Percentiles rank a stretch among this genome's conserved stretches.
Conservation (phyloP, 2,329 filamentous ascomycete genomes). For the Colletotrichum sp. region DNA sequence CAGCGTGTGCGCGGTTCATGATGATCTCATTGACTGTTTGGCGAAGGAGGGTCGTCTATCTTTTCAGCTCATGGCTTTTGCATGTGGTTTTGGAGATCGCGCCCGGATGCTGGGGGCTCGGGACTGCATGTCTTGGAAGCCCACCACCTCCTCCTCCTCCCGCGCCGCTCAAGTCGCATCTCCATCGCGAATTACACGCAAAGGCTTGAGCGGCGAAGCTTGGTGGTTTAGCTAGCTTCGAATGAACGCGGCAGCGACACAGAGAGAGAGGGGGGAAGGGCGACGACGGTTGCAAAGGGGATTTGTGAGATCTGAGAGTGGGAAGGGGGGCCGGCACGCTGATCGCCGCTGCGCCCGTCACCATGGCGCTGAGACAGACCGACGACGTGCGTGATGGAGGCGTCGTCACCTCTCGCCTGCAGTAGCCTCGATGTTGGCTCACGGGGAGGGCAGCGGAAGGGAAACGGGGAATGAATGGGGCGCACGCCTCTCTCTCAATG, state of each 20-base stretch:
- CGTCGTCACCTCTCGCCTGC: not conserved
- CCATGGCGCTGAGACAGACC: slow-evolving; percentile 6
- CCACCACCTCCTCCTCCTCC: not conserved
- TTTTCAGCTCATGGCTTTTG: not conserved
- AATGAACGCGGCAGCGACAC: not conserved
- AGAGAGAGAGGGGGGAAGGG: not conserved
- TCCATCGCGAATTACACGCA: not conserved
- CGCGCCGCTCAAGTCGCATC: not conserved
- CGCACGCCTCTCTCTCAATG: not conserved
- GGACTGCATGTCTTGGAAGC: not conserved
- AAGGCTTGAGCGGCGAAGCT: not conserved
- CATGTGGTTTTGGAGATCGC: not conserved
- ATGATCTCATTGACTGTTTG: not conserved
- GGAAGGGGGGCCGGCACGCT: not conserved
- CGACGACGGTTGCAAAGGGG: not conserved
- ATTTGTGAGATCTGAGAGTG: not conserved
- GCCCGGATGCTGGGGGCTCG: not conserved
- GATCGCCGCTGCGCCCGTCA: slow-evolving; percentile 1
- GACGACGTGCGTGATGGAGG: not conserved
- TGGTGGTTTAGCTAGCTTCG: not conserved
- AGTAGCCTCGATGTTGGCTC: not conserved
- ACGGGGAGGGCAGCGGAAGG: not conserved
- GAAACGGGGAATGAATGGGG: not conserved
- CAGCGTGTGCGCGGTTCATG: not conserved
- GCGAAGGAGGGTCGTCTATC: not conserved